These are phyloP conservation scores for Isabelozyma gotoi DNA, from an alignment of 805 yeast species.

Conservation along the genomic window DNA sequence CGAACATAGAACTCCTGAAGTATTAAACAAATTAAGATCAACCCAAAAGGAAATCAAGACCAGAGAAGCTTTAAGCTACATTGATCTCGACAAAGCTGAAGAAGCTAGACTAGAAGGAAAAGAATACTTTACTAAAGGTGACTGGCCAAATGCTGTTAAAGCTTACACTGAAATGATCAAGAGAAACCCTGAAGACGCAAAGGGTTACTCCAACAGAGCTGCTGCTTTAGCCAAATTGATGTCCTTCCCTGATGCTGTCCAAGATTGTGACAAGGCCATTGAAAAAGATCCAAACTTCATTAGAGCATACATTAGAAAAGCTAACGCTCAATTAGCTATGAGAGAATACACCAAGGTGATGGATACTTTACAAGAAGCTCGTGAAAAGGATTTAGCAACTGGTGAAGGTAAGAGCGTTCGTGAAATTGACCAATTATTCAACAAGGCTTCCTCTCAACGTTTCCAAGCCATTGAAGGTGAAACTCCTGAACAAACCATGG, in stretches of 20 bases:
- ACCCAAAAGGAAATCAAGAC: conserved; percentile 84
- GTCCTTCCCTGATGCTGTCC: conserved; percentile 96
- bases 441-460: conserved; percentile 76
- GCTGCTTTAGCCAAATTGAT: conserved; percentile 92
- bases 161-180: conserved; percentile 94
- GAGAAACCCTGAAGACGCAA: conserved; percentile 95
- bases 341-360: conserved; percentile 80
- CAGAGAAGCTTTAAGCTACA: conserved; percentile 72
- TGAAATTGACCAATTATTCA: conserved; percentile 81
- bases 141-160: conserved; percentile 95
- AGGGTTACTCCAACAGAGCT: conserved; percentile 97
- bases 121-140: conserved; percentile 82
- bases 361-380: conserved; percentile 78
- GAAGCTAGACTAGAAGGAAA: conserved; percentile 93
- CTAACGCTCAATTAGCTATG: conserved; percentile 88
- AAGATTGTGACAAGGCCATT: conserved; percentile 89
- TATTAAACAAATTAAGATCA: conserved; percentile 79
- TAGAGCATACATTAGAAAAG: conserved; percentile 96
- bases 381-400: conserved; percentile 66
- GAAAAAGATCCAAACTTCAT: conserved; percentile 83
- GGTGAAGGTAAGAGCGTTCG: conserved; percentile 54
- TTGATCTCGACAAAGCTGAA: conserved; percentile 91
- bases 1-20: conserved; percentile 96
- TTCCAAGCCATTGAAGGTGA: conserved; percentile 83
- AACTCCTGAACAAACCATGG: conserved; percentile 92